Conservation (phyloP, 768 basidiomycete genomes). For the Dendrothele bispora region DNA sequence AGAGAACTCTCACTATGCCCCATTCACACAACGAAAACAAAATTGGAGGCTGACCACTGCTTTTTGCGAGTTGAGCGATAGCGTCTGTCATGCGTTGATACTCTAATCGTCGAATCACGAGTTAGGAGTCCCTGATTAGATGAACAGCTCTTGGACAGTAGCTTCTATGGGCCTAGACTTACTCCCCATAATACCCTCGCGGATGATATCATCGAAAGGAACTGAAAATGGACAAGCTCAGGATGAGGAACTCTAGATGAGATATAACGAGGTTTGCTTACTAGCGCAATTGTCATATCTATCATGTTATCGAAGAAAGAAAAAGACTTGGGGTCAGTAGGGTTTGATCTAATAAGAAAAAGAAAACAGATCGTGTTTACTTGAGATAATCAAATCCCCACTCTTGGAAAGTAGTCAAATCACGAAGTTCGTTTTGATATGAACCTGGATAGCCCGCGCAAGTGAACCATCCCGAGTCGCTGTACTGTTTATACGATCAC, state of each 20-base stretch:
- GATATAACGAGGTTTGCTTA: conserved; percentile 20
- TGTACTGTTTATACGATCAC: conserved; percentile 36
- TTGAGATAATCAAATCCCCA: conserved; percentile 74
- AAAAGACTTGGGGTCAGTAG: too few species aligned
- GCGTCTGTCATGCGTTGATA: conserved; percentile 66
- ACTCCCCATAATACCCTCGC: conserved; percentile 56
- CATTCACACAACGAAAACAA: conserved; percentile 64
- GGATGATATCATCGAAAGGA: conserved; percentile 57
- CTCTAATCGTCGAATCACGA: too few species aligned
- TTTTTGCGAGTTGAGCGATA: conserved; percentile 45
- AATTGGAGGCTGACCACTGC: conserved; percentile 46
- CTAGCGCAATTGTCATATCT: conserved; percentile 56
- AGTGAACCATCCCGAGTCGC: conserved; percentile 69
- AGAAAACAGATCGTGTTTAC: conserved; percentile 35
- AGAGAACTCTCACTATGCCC: conserved; percentile 51
- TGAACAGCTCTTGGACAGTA: not conserved
- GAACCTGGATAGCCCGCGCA: conserved; percentile 67
- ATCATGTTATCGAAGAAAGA: too few species aligned
- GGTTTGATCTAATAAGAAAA: too few species aligned
- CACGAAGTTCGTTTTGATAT: conserved; percentile 57
- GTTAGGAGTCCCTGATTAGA: too few species aligned
- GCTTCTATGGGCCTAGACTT: conserved; percentile 20
- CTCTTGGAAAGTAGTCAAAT: conserved; percentile 53
- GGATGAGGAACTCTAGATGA: not conserved
- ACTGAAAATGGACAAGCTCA: conserved; percentile 30